Evolutionary conservation across 2,329 filamentous ascomycete genomes (phyloP).

Genomic region (Hypoxylon sp.): DNA sequence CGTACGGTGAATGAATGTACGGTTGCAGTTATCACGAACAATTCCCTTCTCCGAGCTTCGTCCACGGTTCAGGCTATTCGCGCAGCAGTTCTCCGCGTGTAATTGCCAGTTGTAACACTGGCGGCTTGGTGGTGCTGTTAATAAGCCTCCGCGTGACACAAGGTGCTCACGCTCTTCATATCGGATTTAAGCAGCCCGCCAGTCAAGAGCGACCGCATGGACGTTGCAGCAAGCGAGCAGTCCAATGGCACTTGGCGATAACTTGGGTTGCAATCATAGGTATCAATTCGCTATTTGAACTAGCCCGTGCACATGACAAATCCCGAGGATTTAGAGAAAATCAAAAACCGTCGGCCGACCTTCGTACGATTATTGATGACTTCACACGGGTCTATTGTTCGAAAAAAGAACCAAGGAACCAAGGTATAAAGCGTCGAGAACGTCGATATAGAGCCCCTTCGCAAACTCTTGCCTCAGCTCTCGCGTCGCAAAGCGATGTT

Average conservation of each 20-base stretch:
- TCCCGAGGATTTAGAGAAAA: slow-evolving; percentile 37
- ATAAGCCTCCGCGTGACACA: slow-evolving; percentile 42
- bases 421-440: slow-evolving; percentile 23
- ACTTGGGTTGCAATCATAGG: slow-evolving; percentile 38
- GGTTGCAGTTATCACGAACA: slow-evolving; percentile 13
- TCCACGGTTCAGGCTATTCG: slow-evolving; percentile 28
- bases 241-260: slow-evolving; percentile 30
- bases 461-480: slow-evolving; percentile 38
- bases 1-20: slow-evolving; percentile 4
- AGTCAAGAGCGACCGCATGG: slow-evolving; percentile 27
- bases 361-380: slow-evolving; percentile 42
- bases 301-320: slow-evolving; percentile 37
- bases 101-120: slow-evolving; percentile 37
- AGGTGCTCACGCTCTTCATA: slow-evolving; percentile 27
- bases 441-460: slow-evolving; percentile 31
- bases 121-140: slow-evolving; percentile 25
- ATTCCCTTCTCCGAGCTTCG: slow-evolving; percentile 39
- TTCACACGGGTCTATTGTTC: slow-evolving; percentile 33
- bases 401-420: slow-evolving; percentile 12
- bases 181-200: slow-evolving; percentile 35
- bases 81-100: slow-evolving; percentile 40
- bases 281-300: slow-evolving; percentile 44
- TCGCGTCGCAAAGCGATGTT: slow-evolving; percentile 16
- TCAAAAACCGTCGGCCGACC: slow-evolving; percentile 40
- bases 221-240: slow-evolving; percentile 7